Evolutionary conservation across 2,329 filamentous ascomycete species (phyloP), one percentile per base, ranked within the genome.

Genomic region (Akanthomyces muscarius): DNA sequence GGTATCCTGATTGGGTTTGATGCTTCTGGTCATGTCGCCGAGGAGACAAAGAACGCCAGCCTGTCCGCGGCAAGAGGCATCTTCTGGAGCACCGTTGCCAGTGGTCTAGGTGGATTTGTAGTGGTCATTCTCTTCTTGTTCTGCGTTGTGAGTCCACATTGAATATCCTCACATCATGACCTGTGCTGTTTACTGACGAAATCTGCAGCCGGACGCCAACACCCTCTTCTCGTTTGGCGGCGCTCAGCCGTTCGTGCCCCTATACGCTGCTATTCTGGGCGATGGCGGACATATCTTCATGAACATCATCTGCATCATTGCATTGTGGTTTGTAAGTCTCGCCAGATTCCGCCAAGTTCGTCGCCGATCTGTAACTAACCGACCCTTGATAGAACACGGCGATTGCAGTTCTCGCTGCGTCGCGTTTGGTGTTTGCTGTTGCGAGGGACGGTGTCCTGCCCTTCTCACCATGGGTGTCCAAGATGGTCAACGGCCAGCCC

Each of bases 1-100:
- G 84, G 84, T 47, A 81, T 86, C 47, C 68, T 87, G 62, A 85
- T 87, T 58, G 84, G 84, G 1, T 86, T 85, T 61, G 84, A 87
- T 70, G 84, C 84, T 0, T 83, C 81, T 0, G 84, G 84, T 2
- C 84, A 86, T 66, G 82, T 87, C 33, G 83, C 83, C 0, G 84
- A 87, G 66, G 84, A 86, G 69, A 87, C 84, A 1, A 83, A 85
- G 70, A 83, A 86, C 65, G 84, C 83, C 2, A 79, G 76, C 23
- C 55, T 83, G 1, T 78, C 81, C n/a, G 83, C 84, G 8, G 84
- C 84, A 0, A 75, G 80, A 28, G 84, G 82, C 42, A 86, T 86
- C 62, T 87, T 86, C 71, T 85, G 81, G 78, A 86, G 83, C 68
- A 85, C 84, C 1, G 76, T 84, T 7, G 81, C 77, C 8, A 85